Evolutionary conservation across 768 basidiomycete species (phyloP), one percentile per base, ranked within the genome.

Genomic region (Dioszegia aurantiaca): DNA sequence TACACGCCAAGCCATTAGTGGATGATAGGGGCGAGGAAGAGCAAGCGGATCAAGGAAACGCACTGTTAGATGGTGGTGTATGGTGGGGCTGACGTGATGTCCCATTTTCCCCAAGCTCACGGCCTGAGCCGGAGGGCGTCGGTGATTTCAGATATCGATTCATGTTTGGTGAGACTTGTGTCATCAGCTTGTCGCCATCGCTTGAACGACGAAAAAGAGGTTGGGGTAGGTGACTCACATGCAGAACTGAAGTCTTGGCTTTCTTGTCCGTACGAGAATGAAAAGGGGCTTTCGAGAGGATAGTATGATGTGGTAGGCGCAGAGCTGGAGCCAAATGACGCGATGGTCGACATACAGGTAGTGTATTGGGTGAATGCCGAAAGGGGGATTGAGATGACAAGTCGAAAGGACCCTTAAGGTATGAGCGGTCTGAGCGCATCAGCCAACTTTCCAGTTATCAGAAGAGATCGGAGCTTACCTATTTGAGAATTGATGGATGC

Each of bases 91-190:
- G 19, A 12, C 40, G 23, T 40, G 51, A 12, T 10, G 24, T 10
- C 17, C 6, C 51, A 2, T 41, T 5, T 2, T 26, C 51, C 14
- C 23, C 9, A 5, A 26, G 27, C 16, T 5, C 11, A 23, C 21
- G 19, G 10, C 36, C 19, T 42, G 40, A 42, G 40, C 40, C 40
- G 27, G 11, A 21, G 19, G 36, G 51, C 1, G 51, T 53, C 14
- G 51, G 51, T 11, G 51, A 53, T 16, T 40, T 39, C 12, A 53
- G 51, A 28, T 53, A 53, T 40, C 51, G 51, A 14, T 5, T 53
- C 51, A 53, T 53, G n/a, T 53, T 26, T 4, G 36, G 51, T 16
- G 51, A 53, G 51, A 53, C 51, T 40, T 36, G 12, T n/a, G 46
- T 41, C n/a, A 14, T 47, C 16, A 47, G 46, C 27, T 47, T 28